A percentile compares a stretch with the other conserved stretches of the same genome.
Evolutionary conservation across 1,284 basidiomycete species (phyloP).

Genomic region (Papiliotrema flavescens): DNA sequence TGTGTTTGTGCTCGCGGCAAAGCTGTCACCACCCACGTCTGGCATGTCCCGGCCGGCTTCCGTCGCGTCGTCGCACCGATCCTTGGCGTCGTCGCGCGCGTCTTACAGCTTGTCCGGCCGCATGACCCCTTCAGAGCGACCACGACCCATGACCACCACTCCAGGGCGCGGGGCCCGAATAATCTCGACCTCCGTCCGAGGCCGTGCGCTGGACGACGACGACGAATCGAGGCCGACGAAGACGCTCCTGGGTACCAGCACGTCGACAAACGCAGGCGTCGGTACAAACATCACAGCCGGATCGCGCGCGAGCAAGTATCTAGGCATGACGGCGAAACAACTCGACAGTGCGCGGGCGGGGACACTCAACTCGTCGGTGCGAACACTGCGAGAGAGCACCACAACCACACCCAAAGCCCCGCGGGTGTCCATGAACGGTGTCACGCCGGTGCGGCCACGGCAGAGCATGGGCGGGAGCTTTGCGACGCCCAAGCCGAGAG

Average conservation of each 20-base stretch:
- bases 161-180: slow-evolving; percentile 23
- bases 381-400: slow-evolving; percentile 20
- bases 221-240: slow-evolving; percentile 12
- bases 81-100: slow-evolving; percentile 32
- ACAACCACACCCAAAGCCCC: slow-evolving; percentile 41
- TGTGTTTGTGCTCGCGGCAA: slow-evolving; percentile 79
- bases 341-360: slow-evolving; percentile 54
- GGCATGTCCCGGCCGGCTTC: slow-evolving; percentile 67
- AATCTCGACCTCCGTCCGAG: slow-evolving; percentile 17
- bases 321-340: slow-evolving; percentile 74
- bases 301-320: slow-evolving; percentile 71
- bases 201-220: slow-evolving; percentile 6
- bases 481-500: slow-evolving; percentile 40
- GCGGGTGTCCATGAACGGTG: slow-evolving; percentile 31
- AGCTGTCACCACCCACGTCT: slow-evolving; percentile 69
- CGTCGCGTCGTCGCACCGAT: slow-evolving; percentile 65
- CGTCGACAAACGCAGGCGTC: slow-evolving; percentile 36
- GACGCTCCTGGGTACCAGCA: slow-evolving; percentile 31
- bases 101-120: slow-evolving; percentile 19
- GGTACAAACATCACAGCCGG: slow-evolving; percentile 65
- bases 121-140: slow-evolving; percentile 7
- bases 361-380: slow-evolving; percentile 16
- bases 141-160: slow-evolving; percentile 11
- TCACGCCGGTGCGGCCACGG: slow-evolving; percentile 31
- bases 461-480: slow-evolving; percentile 42